Conservation (phyloP, 2,329 filamentous ascomycete species). For the Penicillium sp. region DNA sequence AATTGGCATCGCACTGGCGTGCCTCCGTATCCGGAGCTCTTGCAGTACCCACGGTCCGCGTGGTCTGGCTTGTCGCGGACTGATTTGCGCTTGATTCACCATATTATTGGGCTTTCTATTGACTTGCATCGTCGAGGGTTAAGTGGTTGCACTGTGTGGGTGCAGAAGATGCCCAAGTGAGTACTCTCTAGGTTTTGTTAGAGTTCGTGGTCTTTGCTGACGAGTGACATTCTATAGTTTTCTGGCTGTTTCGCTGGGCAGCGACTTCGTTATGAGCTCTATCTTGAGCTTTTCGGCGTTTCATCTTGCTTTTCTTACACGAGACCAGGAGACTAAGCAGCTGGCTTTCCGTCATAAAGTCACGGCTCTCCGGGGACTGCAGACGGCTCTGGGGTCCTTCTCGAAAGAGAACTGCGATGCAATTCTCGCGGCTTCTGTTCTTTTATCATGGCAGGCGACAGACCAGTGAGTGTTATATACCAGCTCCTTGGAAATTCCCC, state of each 20-base stretch:
- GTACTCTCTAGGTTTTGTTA: slow-evolving; percentile 37
- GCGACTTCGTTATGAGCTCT: slow-evolving; percentile 90
- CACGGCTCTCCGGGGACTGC: slow-evolving; percentile 78
- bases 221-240: slow-evolving; percentile 54
- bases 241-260: slow-evolving; percentile 74
- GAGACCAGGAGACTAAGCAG: slow-evolving; percentile 79
- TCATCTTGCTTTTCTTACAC: slow-evolving; percentile 85
- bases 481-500: slow-evolving; percentile 11
- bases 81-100: slow-evolving; percentile 84
- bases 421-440: slow-evolving; percentile 82
- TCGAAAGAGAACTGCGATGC: slow-evolving; percentile 85
- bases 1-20: slow-evolving; percentile 79
- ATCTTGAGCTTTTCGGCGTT: slow-evolving; percentile 91
- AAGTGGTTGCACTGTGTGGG: slow-evolving; percentile 87
- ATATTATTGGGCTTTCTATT: slow-evolving; percentile 80
- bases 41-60: slow-evolving; percentile 70
- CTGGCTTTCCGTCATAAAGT: slow-evolving; percentile 87
- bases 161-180: slow-evolving; percentile 86
- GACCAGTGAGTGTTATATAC: slow-evolving; percentile 70
- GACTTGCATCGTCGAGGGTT: slow-evolving; percentile 75
- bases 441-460: slow-evolving; percentile 92
- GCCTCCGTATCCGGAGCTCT: slow-evolving; percentile 80
- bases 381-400: slow-evolving; percentile 81
- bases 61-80: slow-evolving; percentile 71
- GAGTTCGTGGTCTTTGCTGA: slow-evolving; percentile 20